Percentiles rank a stretch among this genome's conserved stretches.
Evolutionary conservation across 306 rosid species (phyloP).

Genomic region (Mucuna pruriens): DNA sequence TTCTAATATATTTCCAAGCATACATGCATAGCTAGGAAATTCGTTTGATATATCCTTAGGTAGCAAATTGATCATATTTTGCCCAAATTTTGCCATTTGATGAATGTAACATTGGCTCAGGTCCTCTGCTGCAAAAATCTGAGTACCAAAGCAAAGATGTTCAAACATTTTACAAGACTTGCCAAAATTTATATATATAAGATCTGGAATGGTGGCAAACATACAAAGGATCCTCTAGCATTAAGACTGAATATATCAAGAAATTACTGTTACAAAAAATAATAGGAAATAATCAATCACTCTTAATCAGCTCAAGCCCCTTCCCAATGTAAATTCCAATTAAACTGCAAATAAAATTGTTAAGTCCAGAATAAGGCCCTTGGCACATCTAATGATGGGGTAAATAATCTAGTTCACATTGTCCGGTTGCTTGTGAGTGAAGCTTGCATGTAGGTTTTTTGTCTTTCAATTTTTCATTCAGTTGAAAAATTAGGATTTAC

Average conservation of each 20-base stretch:
- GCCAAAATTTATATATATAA: neutral
- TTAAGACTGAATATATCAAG: neutral
- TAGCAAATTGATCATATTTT: neutral
- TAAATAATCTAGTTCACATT: conserved; percentile 5
- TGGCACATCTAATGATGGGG: conserved; percentile 16
- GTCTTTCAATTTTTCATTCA: neutral
- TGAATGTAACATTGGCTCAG: conserved; percentile 1
- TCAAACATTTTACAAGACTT: neutral
- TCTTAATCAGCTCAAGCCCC: neutral
- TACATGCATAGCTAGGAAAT: neutral
- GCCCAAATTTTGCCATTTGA: conserved; percentile 16
- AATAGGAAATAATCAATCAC: neutral
- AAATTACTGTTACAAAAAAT: neutral
- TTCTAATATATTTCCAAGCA: conserved; percentile 20
- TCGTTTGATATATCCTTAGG: conserved; percentile 19
- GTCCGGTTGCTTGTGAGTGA: neutral
- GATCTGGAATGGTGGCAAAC: neutral
- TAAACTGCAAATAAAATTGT: neutral
- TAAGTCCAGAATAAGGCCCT: neutral
- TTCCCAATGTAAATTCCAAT: neutral
- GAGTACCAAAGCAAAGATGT: neutral
- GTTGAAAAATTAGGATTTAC: neutral
- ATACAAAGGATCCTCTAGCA: neutral
- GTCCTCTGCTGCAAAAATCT: neutral
- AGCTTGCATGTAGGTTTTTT: neutral